Conservation (phyloP, 139 green algal genomes). For the Coelastrella sp. region DNA sequence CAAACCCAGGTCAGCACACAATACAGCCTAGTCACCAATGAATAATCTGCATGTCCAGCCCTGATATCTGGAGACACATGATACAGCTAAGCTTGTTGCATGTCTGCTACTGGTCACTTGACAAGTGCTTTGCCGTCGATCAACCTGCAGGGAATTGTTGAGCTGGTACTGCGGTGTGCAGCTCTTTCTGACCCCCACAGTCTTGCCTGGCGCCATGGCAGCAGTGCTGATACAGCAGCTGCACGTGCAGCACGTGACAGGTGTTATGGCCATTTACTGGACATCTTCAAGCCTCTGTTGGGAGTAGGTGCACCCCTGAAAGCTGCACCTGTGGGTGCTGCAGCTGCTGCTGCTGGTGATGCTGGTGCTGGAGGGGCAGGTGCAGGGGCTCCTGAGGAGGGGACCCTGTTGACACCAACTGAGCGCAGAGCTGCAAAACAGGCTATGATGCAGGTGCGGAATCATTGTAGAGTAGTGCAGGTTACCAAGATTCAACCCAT, state of each 20-base stretch:
- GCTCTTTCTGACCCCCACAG: slow-evolving; percentile 74
- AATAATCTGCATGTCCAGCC: too few species aligned
- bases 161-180: slow-evolving; percentile 66
- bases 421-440: slow-evolving; percentile 22
- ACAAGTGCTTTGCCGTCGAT: too few species aligned
- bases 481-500: too few species aligned
- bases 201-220: slow-evolving; percentile 52
- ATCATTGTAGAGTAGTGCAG: too few species aligned
- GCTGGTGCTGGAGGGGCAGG: neutral
- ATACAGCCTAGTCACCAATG: too few species aligned
- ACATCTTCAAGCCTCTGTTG: slow-evolving; percentile 60
- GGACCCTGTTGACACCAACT: neutral
- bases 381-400: slow-evolving; percentile 38
- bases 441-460: slow-evolving; percentile 32
- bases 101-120: too few species aligned
- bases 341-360: slow-evolving; percentile 1
- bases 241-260: slow-evolving; percentile 61
- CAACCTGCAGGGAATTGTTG: slow-evolving; percentile 65
- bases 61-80: too few species aligned
- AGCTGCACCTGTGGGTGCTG: slow-evolving; percentile 16
- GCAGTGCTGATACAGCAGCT: slow-evolving; percentile 56
- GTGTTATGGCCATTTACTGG: slow-evolving; percentile 70
- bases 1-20: too few species aligned
- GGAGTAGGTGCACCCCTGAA: slow-evolving; percentile 20
- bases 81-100: too few species aligned